Base-by-base conservation (phyloP, 176 grass and related monocot species). In the Tillandsia leiboldiana region DNA sequence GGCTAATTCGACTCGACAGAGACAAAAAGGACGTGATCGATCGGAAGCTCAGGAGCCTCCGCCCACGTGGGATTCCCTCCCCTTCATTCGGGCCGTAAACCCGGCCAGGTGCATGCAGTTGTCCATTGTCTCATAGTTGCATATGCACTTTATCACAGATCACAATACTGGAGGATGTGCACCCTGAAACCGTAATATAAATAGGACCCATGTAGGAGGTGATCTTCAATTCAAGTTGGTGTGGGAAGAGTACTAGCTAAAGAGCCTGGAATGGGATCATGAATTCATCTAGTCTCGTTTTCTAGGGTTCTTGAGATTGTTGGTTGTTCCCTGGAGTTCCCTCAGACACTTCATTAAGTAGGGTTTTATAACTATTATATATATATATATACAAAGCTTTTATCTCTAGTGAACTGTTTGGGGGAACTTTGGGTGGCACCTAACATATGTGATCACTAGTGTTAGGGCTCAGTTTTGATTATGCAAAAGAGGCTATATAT, bases 31-130 rank as follows among this genome's bases (percentile, higher is more conserved):
- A 7, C 33, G 4, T 5, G 33, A 42, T 42, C 33, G 33, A 42
- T 42, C 33, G 0, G 33, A 42, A 5, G 33, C 33, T 42, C 33
- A 42, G 7, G 33, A 42, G 33, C 33, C 28, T 3, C 7, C 33
- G 33, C 33, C 33, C 33, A 42, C 5, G 33, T 42, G 33, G 5
- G 33, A 42, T 42, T 42, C 33, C 33, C 33, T 42, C 33, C 33
- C 33, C 33, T 42, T 42, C 33, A 42, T 42, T 42, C 33, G 63
- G 82, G 27, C 82, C 73, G 70, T 59, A 84, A 84, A 18, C 67
- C 67, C 71, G 85, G 65, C 75, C 58, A 91, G 81, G 75, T 88
- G 51, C 85, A 88, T 42, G 33, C 33, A 42, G 7, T 42, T 42
- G 33, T 42, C 33, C 33, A 42, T 42, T 42, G 33, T 42, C 33